These are phyloP conservation scores for Capronia epimyces DNA, from an alignment of 2,329 filamentous ascomycete genomes.

Conservation along the genomic window DNA sequence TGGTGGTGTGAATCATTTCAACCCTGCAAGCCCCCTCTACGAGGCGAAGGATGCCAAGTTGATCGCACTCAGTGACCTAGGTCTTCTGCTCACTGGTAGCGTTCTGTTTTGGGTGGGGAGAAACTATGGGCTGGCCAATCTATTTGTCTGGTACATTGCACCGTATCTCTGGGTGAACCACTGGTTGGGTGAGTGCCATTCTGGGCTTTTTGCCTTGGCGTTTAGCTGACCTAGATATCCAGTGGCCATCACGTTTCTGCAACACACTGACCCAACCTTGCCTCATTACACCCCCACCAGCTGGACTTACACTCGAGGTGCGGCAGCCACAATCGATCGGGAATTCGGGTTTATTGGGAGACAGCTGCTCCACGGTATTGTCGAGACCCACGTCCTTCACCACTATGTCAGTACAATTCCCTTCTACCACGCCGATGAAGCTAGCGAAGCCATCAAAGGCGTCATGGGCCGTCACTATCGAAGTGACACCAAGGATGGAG, in stretches of 20 bases:
- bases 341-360: constrained; percentile 96
- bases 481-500: constrained; percentile 68
- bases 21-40: constrained; percentile 79
- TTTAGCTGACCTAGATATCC: constrained; percentile 2
- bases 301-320: constrained; percentile 92
- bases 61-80: constrained; percentile 81
- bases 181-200: constrained; percentile 75
- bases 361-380: constrained; percentile 85
- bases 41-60: constrained; percentile 85
- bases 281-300: constrained; percentile 82
- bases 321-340: constrained; percentile 91
- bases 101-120: constrained; percentile 64
- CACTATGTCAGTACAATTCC: constrained; percentile 95
- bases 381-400: constrained; percentile 96
- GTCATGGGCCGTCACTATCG: constrained; percentile 97
- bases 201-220: background rate
- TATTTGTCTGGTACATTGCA: constrained; percentile 89
- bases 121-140: constrained; percentile 76
- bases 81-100: constrained; percentile 59
- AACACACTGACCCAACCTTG: constrained; percentile 91
- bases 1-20: constrained; percentile 90
- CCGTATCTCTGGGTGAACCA: constrained; percentile 98
- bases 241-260: constrained; percentile 96
- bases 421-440: constrained; percentile 94
- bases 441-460: constrained; percentile 84